Evolutionary conservation across 768 basidiomycete species (phyloP).

Genomic region (Mrakia frigida): DNA sequence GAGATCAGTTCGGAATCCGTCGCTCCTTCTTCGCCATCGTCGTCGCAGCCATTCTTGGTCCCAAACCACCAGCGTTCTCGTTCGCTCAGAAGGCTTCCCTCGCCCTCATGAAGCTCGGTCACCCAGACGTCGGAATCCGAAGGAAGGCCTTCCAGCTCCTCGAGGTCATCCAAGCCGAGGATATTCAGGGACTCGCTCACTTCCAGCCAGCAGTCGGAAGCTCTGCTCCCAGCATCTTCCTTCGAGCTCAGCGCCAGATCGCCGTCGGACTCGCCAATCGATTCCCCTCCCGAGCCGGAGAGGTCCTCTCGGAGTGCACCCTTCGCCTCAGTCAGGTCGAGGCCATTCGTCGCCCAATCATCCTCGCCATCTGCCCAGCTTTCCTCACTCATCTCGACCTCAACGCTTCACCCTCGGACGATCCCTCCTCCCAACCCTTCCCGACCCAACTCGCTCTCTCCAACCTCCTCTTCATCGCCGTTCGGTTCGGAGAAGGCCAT

Average conservation of each 20-base stretch:
- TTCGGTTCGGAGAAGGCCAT: constrained; percentile 66
- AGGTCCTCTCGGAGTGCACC: constrained; percentile 65
- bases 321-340: constrained; percentile 65
- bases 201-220: constrained; percentile 67
- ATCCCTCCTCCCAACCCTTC: not conserved
- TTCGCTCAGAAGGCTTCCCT: constrained; percentile 72
- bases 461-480: constrained; percentile 75
- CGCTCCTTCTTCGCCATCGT: constrained; percentile 69
- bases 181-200: constrained; percentile 62
- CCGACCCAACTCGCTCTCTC: constrained; percentile 56
- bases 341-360: constrained; percentile 51
- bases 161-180: constrained; percentile 64
- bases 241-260: constrained; percentile 70
- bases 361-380: constrained; percentile 72
- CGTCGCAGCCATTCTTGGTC: constrained; percentile 60
- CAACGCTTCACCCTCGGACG: constrained; percentile 40
- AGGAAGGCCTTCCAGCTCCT: constrained; percentile 72
- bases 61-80: constrained; percentile 54
- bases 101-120: constrained; percentile 77
- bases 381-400: constrained; percentile 78
- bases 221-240: constrained; percentile 66
- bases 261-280: constrained; percentile 73
- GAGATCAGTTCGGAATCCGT: constrained; percentile 42
- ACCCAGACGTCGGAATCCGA: constrained; percentile 60
- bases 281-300: constrained; percentile 57